A percentile compares a stretch with the other conserved stretches of the same genome.
These are phyloP conservation scores for Aspergillus hiratsukae DNA, from an alignment of 2,329 filamentous ascomycete species.

Conservation along the genomic window DNA sequence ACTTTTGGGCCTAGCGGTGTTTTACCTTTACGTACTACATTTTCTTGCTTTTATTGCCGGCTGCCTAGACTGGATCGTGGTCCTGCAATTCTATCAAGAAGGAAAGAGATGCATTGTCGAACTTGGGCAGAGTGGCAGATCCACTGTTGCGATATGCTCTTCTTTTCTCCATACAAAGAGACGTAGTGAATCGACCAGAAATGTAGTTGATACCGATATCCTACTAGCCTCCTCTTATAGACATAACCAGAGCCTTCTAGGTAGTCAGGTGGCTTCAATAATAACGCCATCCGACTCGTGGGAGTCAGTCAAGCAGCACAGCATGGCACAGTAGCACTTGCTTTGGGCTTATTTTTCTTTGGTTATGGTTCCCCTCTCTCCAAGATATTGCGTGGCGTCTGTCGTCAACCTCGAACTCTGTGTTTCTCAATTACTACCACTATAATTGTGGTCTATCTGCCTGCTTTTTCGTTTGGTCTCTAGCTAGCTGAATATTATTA, in stretches of 20 bases:
- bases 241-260: background rate
- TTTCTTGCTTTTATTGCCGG: background rate
- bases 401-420: constrained; percentile 19
- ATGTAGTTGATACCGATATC: background rate
- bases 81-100: background rate
- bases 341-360: constrained; percentile 1
- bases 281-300: constrained; percentile 7
- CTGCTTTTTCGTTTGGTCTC: constrained; percentile 7
- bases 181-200: background rate
- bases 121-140: background rate
- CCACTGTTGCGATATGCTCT: background rate
- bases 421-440: background rate
- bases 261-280: constrained; percentile 1
- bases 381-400: constrained; percentile 24
- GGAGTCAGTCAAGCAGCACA: background rate
- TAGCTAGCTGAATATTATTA: constrained; percentile 4
- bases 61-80: background rate
- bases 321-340: constrained; percentile 14
- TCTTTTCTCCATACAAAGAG: background rate
- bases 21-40: background rate
- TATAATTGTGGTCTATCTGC: constrained; percentile 3
- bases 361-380: constrained; percentile 6
- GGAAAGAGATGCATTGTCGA: background rate
- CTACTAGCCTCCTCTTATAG: constrained; percentile 1
- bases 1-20: background rate